Evolutionary conservation across 768 basidiomycete species (phyloP).

Genomic region (Clathrus columnatus): DNA sequence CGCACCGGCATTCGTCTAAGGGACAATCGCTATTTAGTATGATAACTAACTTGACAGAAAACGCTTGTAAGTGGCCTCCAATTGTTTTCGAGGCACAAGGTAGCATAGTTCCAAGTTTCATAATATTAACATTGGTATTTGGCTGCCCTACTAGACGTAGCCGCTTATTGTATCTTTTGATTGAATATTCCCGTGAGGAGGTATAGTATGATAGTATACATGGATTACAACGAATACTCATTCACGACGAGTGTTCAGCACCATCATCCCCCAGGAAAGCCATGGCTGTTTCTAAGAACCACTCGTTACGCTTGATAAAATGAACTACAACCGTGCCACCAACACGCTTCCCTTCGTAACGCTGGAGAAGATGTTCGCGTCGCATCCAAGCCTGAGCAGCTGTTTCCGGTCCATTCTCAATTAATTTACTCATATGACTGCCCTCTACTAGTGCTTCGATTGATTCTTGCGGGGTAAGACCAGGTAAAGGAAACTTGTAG

Average conservation of each 20-base stretch:
- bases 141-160: no score
- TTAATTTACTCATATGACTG: conserved; percentile 66
- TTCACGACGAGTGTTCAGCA: background rate
- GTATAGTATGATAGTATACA: no score
- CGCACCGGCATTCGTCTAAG: no score
- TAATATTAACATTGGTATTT: no score
- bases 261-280: conserved; percentile 80
- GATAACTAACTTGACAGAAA: no score
- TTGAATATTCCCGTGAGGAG: no score
- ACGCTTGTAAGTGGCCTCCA: no score
- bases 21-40: no score
- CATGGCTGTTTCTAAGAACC: conserved; percentile 90
- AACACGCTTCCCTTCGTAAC: conserved; percentile 59
- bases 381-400: conserved; percentile 60
- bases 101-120: no score
- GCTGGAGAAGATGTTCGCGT: conserved; percentile 59
- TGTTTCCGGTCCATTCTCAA: conserved; percentile 46
- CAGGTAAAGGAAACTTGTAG: conserved; percentile 61
- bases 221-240: background rate
- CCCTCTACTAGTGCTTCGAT: conserved; percentile 93
- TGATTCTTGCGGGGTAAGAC: conserved; percentile 58
- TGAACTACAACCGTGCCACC: conserved; percentile 95
- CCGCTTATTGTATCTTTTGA: no score
- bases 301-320: conserved; percentile 94
- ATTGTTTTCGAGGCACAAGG: no score